A percentile compares a stretch with the other conserved stretches of the same genome.
phyloP scores from a whole-genome alignment of 2,329 filamentous ascomycete genomes.

The Tolypocladium tundrense region DNA sequence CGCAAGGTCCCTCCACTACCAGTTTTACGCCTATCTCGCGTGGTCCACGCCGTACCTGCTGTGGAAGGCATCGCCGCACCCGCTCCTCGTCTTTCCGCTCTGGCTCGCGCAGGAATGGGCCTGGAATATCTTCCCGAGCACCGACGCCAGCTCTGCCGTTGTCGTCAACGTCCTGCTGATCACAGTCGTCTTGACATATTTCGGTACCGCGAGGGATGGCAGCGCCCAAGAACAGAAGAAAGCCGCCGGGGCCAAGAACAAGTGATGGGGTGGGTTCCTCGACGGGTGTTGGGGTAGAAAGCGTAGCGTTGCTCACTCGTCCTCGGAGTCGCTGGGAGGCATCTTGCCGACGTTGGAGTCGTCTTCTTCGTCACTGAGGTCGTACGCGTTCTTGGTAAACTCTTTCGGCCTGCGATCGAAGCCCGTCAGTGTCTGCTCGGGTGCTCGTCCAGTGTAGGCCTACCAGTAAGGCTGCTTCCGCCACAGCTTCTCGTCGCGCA shows the following conservation, averaged over 20 bases:
- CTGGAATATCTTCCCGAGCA: slow-evolving; percentile 91
- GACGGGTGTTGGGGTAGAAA: not conserved
- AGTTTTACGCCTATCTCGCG: slow-evolving; percentile 86
- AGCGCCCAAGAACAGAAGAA: not conserved
- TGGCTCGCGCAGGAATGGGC: slow-evolving; percentile 82
- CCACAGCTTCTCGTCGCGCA: slow-evolving; percentile 86
- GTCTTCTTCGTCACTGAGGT: slow-evolving; percentile 60
- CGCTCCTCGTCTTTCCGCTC: slow-evolving; percentile 53
- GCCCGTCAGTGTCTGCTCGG: slow-evolving; percentile 9
- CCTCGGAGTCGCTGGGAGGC: slow-evolving; percentile 72
- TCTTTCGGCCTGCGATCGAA: slow-evolving; percentile 57
- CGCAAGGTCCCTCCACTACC: slow-evolving; percentile 83
- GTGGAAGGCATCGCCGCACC: slow-evolving; percentile 65
- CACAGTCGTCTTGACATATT: slow-evolving; percentile 55
- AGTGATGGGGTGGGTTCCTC: slow-evolving; percentile 13
- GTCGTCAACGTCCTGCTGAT: slow-evolving; percentile 63
- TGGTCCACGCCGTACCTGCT: slow-evolving; percentile 84
- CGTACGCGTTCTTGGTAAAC: slow-evolving; percentile 57
- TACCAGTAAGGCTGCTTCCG: slow-evolving; percentile 83
- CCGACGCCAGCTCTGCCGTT: slow-evolving; percentile 38
- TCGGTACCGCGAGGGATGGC: slow-evolving; percentile 30
- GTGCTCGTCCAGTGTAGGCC: not conserved
- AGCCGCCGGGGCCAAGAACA: slow-evolving; percentile 16
- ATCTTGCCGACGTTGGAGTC: slow-evolving; percentile 76
- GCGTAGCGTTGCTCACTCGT: slow-evolving; percentile 33